Base-by-base conservation (phyloP, 2,329 filamentous ascomycete species). In the Coleophoma cylindrospora region DNA sequence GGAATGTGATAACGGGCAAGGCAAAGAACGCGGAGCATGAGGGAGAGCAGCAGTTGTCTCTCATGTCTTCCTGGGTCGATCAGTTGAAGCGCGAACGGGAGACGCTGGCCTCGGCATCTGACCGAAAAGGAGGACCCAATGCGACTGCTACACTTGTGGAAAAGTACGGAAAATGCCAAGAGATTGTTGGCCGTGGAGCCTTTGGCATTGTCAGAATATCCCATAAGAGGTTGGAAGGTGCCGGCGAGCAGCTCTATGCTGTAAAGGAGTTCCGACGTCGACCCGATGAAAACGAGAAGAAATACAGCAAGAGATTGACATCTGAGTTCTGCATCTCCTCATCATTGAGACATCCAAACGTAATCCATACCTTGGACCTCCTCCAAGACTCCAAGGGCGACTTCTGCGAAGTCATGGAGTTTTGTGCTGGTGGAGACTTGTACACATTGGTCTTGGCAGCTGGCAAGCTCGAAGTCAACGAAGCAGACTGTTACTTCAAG, bases 401-500 rank as follows among this genome's bases (percentile, higher is more conserved):
- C 66, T 97, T 94, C 69, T 99, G 94, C 70, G 94, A 99, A 68
- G 94, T 99, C 47, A 99, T 99, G 94, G 94, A 99, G 70, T 99
- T 94, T 66, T 99, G 94, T 67, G 91, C 92, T 36, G 94, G 94
- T 53, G 94, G 94, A 52, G 94, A 99, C 66, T 76, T 99, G 21
- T 97, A 97, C 69, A 96, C 91, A 0, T 79, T 99, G 5, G 87
- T 99, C 17, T 81, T 97, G 32, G 84, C 94, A 7, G 90, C 91
- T 36, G 89, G 89, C 52, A 96, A 96, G 69, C 83, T 99, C 17
- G 91, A 94, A 67, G 89, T 95, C 32, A 77, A 83, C 53, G 94
- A 99, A 70, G 92, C 94, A 53, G 94, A 99, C 68, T 99, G 94
- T 71, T 95, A 94, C 69, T 99, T 99, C 77, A 96, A 97, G 73